Evolutionary conservation across 2,329 filamentous ascomycete genomes (phyloP), one percentile per base, ranked within the genome.

Genomic region (Sporothrix humicola): DNA sequence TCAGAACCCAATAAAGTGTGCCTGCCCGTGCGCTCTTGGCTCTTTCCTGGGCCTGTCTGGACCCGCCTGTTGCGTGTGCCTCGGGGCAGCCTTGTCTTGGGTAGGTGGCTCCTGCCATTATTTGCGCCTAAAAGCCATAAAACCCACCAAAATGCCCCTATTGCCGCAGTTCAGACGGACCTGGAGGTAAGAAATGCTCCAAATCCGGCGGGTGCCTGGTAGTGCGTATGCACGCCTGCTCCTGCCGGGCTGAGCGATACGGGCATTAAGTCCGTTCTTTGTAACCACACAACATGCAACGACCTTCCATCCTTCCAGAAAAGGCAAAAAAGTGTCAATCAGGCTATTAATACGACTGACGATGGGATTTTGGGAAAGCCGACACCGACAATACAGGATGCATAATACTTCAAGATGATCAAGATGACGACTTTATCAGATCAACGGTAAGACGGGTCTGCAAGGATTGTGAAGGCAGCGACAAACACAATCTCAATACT

Each of bases 181-280:
- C 37, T 63, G 69, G 69, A 71, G 69, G 63, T 71, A 71, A 71
- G 69, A 48, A 37, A 10, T 9, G 42, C 56, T 7, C 17, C 69
- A 71, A 63, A 52, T 71, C 69, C 69, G 69, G 52, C 42, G 15
- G 46, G 48, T 54, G 26, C 63, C 63, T 68, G 44, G n/a, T n/a
- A 31, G 61, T 37, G 26, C 26, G 9, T 10, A 17, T 44, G 26
- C 58, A 61, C 58, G 58, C 13, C 58, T 63, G n/a, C 59, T 65
- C 37, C 37, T 46, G 37, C 42, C 59, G 37, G 59, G 7, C 20
- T 9, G n/a, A 44, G 20, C 52, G 17, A 54, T 17, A 20, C 20
- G 8, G 52, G 20, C 15, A 31, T 65, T 65, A 65, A 65, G 42
- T 65, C 42, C 61, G 42, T 65, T 65, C 13, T 44, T 13, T 46